Evolutionary conservation across 1,284 basidiomycete species (phyloP).

Genomic region (Meripilus lineatus): DNA sequence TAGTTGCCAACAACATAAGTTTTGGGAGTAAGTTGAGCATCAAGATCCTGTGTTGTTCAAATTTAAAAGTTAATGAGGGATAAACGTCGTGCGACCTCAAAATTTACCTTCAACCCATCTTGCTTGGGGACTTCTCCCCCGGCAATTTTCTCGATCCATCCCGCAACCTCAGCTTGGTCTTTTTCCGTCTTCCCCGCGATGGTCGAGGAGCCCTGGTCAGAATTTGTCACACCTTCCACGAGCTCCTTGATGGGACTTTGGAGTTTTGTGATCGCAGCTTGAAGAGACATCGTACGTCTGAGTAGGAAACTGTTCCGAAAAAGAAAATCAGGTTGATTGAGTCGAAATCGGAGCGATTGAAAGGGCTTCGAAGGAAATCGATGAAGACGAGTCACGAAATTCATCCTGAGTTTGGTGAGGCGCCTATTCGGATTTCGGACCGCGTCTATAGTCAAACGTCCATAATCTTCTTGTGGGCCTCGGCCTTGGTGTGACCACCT

Average conservation of each 20-base stretch:
- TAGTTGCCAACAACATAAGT: constrained; percentile 82
- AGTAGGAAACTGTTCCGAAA: constrained; percentile 4
- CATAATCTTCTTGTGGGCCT: no score
- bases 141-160: constrained; percentile 67
- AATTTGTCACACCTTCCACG: constrained; percentile 30
- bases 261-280: constrained; percentile 46
- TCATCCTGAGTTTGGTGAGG: no score
- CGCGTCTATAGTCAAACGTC: no score
- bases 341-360: background rate
- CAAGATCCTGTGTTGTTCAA: constrained; percentile 51
- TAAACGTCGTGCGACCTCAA: background rate
- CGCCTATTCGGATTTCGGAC: no score
- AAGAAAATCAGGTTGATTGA: constrained; percentile 9
- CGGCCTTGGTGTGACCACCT: no score
- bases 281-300: constrained; percentile 47
- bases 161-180: constrained; percentile 57
- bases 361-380: constrained; percentile 1
- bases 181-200: constrained; percentile 49
- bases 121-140: constrained; percentile 45
- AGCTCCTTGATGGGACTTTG: constrained; percentile 53
- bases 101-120: constrained; percentile 43
- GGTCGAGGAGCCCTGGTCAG: constrained; percentile 32
- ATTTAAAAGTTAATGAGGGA: background rate
- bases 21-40: constrained; percentile 67
- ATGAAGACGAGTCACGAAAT: constrained; percentile 19